Conservation (phyloP, 2,329 filamentous ascomycete genomes). For the Colletotrichum ledebouriae region DNA sequence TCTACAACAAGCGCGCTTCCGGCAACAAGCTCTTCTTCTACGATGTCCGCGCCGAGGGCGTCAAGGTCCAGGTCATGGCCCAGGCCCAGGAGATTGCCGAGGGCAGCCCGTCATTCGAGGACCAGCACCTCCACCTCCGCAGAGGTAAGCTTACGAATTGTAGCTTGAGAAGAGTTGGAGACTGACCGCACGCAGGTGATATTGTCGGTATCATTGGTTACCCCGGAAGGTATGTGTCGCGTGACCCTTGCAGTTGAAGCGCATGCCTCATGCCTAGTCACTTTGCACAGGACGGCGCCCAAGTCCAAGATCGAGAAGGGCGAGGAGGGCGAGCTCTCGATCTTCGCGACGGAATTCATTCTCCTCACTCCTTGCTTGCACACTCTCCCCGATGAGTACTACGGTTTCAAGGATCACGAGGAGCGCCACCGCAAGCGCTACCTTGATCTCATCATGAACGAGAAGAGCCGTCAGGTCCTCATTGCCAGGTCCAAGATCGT, state of each 20-base stretch:
- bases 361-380: constrained; percentile 93
- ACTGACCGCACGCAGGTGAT: constrained; percentile 66
- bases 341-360: constrained; percentile 89
- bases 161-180: background rate
- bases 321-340: constrained; percentile 90
- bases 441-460: constrained; percentile 97
- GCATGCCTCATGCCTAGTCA: constrained; percentile 6
- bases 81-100: constrained; percentile 83
- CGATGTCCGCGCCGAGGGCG: constrained; percentile 76
- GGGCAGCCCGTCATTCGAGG: constrained; percentile 77
- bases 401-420: constrained; percentile 95
- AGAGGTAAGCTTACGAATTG: constrained; percentile 61
- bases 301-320: constrained; percentile 86
- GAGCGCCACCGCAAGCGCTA: constrained; percentile 93
- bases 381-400: constrained; percentile 89
- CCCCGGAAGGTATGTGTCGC: constrained; percentile 66
- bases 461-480: constrained; percentile 85
- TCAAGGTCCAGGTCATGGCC: constrained; percentile 91
- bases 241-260: background rate
- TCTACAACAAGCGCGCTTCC: constrained; percentile 87
- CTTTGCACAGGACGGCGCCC: constrained; percentile 75
- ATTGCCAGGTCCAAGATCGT: constrained; percentile 89
- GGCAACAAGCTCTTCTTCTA: constrained; percentile 93
- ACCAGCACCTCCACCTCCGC: constrained; percentile 90
- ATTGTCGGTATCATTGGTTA: constrained; percentile 90